Base-by-base conservation (phyloP, 2,329 filamentous ascomycete species). In the Penicillium aurantiogriseum region DNA sequence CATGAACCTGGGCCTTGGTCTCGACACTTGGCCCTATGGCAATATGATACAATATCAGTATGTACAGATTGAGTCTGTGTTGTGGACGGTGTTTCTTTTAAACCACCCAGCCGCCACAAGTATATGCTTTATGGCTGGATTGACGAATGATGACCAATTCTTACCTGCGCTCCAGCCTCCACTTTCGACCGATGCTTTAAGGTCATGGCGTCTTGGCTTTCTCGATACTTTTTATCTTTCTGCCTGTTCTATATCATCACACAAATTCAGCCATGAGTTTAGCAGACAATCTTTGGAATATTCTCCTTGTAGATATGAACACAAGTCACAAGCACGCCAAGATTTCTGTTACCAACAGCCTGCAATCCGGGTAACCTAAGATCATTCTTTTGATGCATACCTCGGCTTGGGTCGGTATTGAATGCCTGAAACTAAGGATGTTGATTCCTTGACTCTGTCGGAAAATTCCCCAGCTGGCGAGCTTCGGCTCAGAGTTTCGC, bases 121-220 rank as follows among this genome's bases (percentile, higher is more conserved):
- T 46, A 49, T 36, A 43, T 40, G 33, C 35, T 57, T 42, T 15
- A 54, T 51, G 43, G 50, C 59, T 60, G 51, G 54, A 56, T 46
- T 63, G 58, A 67, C 51, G 62, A 59, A 60, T 63, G 56, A 64
- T 47, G 62, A 63, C 56, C 54, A 56, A 60, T 56, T 55, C 39
- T 54, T 59, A 56, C 59, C 54, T 57, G 29, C 49, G 40, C 57
- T 58, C 31, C 21, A 46, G 38, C 39, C 42, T 60, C 51, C 43
- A 43, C 39, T 61, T 63, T 56, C 33, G 25, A 57, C 42, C 57
- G 53, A 44, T 58, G 49, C 35, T 58, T 60, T 50, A 50, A 50
- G 59, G 56, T 44, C 56, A 55, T 47, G 62, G 64, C 62, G 63
- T 67, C 60, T 53, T 59, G 55, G 49, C 23, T 35, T 59, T 58